A percentile compares a stretch with the other conserved stretches of the same genome.
phyloP scores from a whole-genome alignment of 164 flowering plant genomes.

The Nelumbo lutea region DNA sequence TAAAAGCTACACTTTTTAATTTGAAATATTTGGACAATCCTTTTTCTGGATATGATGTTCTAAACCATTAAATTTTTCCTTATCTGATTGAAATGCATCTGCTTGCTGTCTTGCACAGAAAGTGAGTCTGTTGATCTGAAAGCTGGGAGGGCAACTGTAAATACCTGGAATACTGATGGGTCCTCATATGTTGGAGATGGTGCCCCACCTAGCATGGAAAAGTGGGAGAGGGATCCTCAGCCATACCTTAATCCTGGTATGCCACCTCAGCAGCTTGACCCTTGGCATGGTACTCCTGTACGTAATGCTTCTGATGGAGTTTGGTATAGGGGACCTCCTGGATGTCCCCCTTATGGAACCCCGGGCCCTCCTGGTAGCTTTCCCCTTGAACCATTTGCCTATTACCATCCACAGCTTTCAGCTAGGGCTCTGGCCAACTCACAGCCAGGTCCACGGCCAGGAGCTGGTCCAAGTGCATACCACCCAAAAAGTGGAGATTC shows the following conservation, averaged over 20 bases:
- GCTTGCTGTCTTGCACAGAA: slow-evolving; percentile 25
- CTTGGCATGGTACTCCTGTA: slow-evolving; percentile 70
- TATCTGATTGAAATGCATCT: not conserved
- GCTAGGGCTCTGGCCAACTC: slow-evolving; percentile 47
- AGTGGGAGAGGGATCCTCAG: slow-evolving; percentile 65
- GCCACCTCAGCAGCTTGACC: slow-evolving; percentile 59
- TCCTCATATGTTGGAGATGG: slow-evolving; percentile 43
- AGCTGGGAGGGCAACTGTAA: slow-evolving; percentile 25
- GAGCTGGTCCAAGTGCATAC: slow-evolving; percentile 55
- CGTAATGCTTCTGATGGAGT: slow-evolving; percentile 60
- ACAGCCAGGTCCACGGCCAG: slow-evolving; percentile 57
- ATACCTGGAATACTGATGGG: slow-evolving; percentile 56
- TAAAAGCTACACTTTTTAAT: not conserved
- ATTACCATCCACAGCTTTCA: slow-evolving; percentile 65
- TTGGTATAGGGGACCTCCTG: slow-evolving; percentile 80
- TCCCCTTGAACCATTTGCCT: slow-evolving; percentile 76
- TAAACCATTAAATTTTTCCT: not conserved
- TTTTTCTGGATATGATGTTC: not conserved
- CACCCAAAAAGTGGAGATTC: slow-evolving; percentile 62
- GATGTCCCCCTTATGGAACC: slow-evolving; percentile 64
- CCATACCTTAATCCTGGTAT: slow-evolving; percentile 46
- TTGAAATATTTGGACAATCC: not conserved
- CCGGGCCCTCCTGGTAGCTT: slow-evolving; percentile 68
- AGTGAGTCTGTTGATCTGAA: slow-evolving; percentile 36
- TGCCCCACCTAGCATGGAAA: slow-evolving; percentile 47